A percentile compares a stretch with the other conserved stretches of the same genome.
Evolutionary conservation across 1,139 yeast genomes (phyloP).

Genomic region (Protomyces arabidopsidicola): DNA sequence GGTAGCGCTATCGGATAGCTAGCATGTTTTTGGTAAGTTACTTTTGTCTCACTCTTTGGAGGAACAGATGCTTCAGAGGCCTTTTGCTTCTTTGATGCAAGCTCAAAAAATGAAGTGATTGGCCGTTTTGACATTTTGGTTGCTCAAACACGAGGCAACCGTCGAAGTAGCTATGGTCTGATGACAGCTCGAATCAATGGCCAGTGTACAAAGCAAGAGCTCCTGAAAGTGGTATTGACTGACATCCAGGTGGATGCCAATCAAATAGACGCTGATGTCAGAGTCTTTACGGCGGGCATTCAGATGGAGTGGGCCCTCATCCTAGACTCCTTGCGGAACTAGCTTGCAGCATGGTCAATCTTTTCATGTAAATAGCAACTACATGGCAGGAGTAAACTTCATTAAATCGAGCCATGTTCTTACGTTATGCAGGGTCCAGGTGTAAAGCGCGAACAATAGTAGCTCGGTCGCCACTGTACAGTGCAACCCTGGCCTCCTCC

Average conservation of each 20-base stretch:
- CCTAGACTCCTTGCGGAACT: background rate
- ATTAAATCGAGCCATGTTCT: too few relatives aligned
- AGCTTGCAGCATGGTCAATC: too few relatives aligned
- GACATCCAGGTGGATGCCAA: too few relatives aligned
- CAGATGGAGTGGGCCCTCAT: background rate
- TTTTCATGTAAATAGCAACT: too few relatives aligned
- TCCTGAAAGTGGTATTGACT: too few relatives aligned
- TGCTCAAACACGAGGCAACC: too few relatives aligned
- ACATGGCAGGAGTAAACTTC: too few relatives aligned
- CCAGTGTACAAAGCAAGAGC: too few relatives aligned
- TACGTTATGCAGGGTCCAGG: background rate
- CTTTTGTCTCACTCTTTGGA: background rate
- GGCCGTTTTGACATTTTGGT: background rate
- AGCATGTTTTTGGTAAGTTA: background rate
- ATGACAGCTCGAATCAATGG: too few relatives aligned
- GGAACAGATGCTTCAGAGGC: background rate
- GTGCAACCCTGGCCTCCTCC: background rate
- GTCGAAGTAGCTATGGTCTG: too few relatives aligned
- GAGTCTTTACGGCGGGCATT: background rate
- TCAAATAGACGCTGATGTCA: too few relatives aligned
- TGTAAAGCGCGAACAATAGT: background rate
- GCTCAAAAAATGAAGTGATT: background rate
- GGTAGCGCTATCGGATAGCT: conserved; percentile 21
- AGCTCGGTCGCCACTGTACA: background rate
- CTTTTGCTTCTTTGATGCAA: background rate